Percentiles rank a stretch among this genome's conserved stretches.
Conservation (phyloP, 2,329 filamentous ascomycete genomes). For the Blastomyces emzantsi region DNA sequence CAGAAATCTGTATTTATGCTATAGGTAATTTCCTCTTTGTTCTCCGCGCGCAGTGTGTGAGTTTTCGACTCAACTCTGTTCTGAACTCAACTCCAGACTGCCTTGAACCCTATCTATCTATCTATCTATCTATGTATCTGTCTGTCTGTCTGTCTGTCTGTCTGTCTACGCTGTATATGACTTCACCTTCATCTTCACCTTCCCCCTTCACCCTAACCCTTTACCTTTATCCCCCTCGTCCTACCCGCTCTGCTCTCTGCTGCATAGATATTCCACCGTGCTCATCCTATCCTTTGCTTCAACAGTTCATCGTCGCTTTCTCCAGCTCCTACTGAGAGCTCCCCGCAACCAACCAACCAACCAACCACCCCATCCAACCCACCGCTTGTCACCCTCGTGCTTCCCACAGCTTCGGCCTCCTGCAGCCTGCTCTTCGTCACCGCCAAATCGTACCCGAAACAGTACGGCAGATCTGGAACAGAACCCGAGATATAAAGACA, state of each 20-base stretch:
- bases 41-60: no score
- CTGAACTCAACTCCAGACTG: not conserved
- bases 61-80: no score
- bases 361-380: no score
- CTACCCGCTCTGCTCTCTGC: not conserved
- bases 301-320: constrained; percentile 2
- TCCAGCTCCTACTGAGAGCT: not conserved
- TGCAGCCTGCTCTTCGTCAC: not conserved
- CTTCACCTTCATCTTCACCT: not conserved
- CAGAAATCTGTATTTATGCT: no score
- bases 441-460: not conserved
- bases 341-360: not conserved
- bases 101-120: no score
- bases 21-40: no score
- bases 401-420: no score
- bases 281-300: not conserved
- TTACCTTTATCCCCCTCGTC: no score
- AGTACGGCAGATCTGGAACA: not conserved
- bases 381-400: not conserved
- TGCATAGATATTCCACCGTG: not conserved
- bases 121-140: no score
- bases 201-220: not conserved
- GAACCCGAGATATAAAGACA: not conserved
- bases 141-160: no score
- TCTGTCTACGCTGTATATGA: no score